Conservation (phyloP, 768 basidiomycete species). For the Tephrocybe sp. region DNA sequence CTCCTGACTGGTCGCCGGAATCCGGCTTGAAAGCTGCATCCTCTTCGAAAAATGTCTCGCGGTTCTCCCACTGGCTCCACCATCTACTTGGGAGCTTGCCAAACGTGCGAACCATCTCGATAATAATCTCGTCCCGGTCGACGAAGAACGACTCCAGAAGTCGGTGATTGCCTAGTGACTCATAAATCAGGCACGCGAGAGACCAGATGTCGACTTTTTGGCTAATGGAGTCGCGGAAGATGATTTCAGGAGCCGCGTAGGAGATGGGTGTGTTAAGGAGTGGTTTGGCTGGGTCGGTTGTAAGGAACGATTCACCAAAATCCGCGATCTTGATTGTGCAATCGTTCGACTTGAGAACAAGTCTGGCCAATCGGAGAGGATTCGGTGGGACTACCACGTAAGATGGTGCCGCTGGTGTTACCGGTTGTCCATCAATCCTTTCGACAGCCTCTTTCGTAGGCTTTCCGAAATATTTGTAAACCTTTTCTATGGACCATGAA, state of each 20-base stretch:
- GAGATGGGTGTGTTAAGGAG: conserved; percentile 3
- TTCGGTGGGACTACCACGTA: conserved; percentile 3
- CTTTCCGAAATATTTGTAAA: conserved; percentile 6
- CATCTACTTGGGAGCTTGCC: conserved; percentile 6
- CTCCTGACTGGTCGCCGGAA: conserved; percentile 1
- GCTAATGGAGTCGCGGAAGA: background rate
- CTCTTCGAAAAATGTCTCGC: background rate
- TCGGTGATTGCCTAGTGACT: conserved; percentile 4
- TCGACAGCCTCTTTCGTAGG: background rate
- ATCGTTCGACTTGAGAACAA: conserved; percentile 1
- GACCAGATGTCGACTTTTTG: conserved; percentile 5
- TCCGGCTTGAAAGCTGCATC: conserved; percentile 1
- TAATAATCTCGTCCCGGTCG: conserved; percentile 2
- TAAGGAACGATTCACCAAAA: conserved; percentile 11
- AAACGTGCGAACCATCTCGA: conserved; percentile 6
- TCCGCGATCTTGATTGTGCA: conserved; percentile 9
- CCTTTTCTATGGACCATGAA: conserved; percentile 7
- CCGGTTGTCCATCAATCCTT: conserved; percentile 1
- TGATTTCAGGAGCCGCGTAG: conserved; percentile 7
- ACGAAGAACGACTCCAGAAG: conserved; percentile 4
- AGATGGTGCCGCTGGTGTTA: conserved; percentile 1
- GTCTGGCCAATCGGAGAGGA: background rate
- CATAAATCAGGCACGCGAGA: conserved; percentile 4
- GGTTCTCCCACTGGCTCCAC: conserved; percentile 1
- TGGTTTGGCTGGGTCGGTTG: background rate